phyloP scores from a whole-genome alignment of 2,329 filamentous ascomycete species.

The Aspergillus puulaauensis region DNA sequence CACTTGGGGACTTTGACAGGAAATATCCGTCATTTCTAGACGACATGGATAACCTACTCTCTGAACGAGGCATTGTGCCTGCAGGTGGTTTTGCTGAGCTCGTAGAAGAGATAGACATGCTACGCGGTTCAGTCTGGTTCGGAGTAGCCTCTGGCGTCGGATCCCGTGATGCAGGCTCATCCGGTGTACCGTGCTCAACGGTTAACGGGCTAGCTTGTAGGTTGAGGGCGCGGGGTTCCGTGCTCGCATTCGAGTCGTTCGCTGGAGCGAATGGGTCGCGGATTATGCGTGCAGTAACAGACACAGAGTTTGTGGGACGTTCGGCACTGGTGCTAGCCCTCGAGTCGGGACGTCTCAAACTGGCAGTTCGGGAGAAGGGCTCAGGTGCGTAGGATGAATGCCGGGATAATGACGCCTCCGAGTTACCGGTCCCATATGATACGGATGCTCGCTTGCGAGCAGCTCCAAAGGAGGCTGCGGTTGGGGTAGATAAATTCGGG shows the following conservation, averaged over 20 bases:
- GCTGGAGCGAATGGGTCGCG: slow-evolving; percentile 56
- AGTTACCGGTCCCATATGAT: slow-evolving; percentile 26
- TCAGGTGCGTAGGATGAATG: slow-evolving; percentile 29
- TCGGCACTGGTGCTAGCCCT: slow-evolving; percentile 23
- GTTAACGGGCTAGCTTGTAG: slow-evolving; percentile 58
- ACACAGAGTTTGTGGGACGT: slow-evolving; percentile 67
- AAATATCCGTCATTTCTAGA: slow-evolving; percentile 37
- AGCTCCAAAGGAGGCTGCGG: slow-evolving; percentile 60
- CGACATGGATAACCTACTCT: slow-evolving; percentile 40
- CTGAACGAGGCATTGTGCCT: slow-evolving; percentile 35
- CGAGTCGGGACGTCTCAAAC: slow-evolving; percentile 29
- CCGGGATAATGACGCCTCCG: slow-evolving; percentile 26
- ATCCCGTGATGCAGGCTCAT: slow-evolving; percentile 21
- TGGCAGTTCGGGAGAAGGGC: slow-evolving; percentile 31
- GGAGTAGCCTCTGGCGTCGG: slow-evolving; percentile 18
- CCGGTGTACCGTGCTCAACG: slow-evolving; percentile 63
- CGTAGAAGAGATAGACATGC: slow-evolving; percentile 41
- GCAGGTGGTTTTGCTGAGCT: slow-evolving; percentile 42
- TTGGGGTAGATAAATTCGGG: slow-evolving; percentile 47
- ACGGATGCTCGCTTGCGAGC: slow-evolving; percentile 44
- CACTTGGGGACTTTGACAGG: slow-evolving; percentile 30
- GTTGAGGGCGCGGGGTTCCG: slow-evolving; percentile 39
- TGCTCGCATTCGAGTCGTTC: slow-evolving; percentile 27
- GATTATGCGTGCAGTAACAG: slow-evolving; percentile 81
- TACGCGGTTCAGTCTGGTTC: slow-evolving; percentile 32